Evolutionary conservation across 345 rosid species (phyloP).

Genomic region (Aquilaria sinensis): DNA sequence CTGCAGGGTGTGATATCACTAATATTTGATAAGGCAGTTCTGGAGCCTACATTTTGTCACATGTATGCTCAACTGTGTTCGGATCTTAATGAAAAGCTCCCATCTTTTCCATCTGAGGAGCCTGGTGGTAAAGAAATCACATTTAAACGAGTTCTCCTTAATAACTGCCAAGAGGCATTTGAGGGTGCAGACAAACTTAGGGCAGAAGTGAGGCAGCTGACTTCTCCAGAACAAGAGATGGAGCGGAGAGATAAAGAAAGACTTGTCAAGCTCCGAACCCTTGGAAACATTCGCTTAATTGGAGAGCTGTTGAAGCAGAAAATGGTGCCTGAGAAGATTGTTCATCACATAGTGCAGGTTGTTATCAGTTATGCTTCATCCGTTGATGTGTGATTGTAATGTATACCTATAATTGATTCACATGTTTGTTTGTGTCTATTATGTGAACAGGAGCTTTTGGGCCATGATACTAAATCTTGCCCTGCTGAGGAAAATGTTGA

Average conservation of each 20-base stretch:
- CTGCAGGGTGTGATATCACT: constrained; percentile 80
- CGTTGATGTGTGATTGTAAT: neutral
- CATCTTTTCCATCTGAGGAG: constrained; percentile 82
- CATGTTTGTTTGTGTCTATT: constrained; percentile 1
- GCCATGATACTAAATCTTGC: constrained; percentile 46
- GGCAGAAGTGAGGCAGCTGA: constrained; percentile 75
- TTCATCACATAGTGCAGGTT: constrained; percentile 89
- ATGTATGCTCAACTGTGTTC: constrained; percentile 88
- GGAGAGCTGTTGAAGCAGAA: constrained; percentile 95
- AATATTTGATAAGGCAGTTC: constrained; percentile 88
- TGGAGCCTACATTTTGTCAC: constrained; percentile 91
- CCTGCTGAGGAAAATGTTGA: constrained; percentile 93
- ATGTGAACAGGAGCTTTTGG: constrained; percentile 71
- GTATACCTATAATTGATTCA: neutral
- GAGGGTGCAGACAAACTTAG: constrained; percentile 82
- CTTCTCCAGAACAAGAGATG: constrained; percentile 64
- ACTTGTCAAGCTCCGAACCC: constrained; percentile 68
- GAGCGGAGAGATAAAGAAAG: constrained; percentile 89
- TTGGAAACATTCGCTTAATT: constrained; percentile 87
- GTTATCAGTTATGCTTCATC: constrained; percentile 2
- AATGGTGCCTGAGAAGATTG: constrained; percentile 93
- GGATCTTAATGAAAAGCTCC: constrained; percentile 75
- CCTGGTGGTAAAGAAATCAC: constrained; percentile 80
- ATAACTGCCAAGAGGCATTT: constrained; percentile 90
- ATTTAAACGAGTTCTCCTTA: constrained; percentile 78